Percentiles rank a stretch among this genome's conserved stretches.
Conservation (phyloP, 305 asterid genomes). For the Fraxinus sp. region DNA sequence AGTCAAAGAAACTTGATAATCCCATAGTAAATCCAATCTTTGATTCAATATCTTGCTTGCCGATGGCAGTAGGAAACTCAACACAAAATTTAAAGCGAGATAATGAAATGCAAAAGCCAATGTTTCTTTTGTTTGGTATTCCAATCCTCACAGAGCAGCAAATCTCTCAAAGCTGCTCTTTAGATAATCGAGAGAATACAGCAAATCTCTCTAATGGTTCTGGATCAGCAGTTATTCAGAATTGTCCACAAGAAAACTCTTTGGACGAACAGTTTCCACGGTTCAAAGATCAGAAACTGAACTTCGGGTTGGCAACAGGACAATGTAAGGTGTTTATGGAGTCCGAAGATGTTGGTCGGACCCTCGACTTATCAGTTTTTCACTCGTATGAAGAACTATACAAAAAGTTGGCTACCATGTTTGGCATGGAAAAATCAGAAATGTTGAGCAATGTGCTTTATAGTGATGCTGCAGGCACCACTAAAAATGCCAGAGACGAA, state of each 20-base stretch:
- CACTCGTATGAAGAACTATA: slow-evolving; percentile 59
- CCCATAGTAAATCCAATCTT: slow-evolving; percentile 20
- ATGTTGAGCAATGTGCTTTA: slow-evolving; percentile 52
- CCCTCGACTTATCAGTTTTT: slow-evolving; percentile 49
- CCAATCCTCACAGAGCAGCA: slow-evolving; percentile 76
- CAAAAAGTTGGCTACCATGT: slow-evolving; percentile 49
- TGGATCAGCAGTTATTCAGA: slow-evolving; percentile 54
- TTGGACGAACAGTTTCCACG: slow-evolving; percentile 47
- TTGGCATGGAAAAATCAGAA: slow-evolving; percentile 50
- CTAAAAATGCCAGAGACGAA: slow-evolving; percentile 58
- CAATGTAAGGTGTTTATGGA: slow-evolving; percentile 72
- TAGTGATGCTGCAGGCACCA: slow-evolving; percentile 43
- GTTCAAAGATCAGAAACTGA: slow-evolving; percentile 33
- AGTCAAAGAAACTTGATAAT: slow-evolving; percentile 40
- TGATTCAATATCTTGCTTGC: slow-evolving; percentile 40
- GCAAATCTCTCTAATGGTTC: slow-evolving; percentile 46
- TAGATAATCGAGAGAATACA: slow-evolving; percentile 37
- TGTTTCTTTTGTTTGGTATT: slow-evolving; percentile 63
- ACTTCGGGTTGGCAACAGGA: slow-evolving; percentile 42
- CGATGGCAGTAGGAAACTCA: slow-evolving; percentile 40
- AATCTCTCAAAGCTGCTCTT: slow-evolving; percentile 49
- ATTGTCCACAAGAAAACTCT: slow-evolving; percentile 41
- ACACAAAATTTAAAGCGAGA: slow-evolving; percentile 26
- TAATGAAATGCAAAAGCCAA: slow-evolving; percentile 36
- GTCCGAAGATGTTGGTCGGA: slow-evolving; percentile 68